These are phyloP conservation scores for Colletotrichum aenigma DNA, from an alignment of 2,329 filamentous ascomycete species.

Conservation along the genomic window DNA sequence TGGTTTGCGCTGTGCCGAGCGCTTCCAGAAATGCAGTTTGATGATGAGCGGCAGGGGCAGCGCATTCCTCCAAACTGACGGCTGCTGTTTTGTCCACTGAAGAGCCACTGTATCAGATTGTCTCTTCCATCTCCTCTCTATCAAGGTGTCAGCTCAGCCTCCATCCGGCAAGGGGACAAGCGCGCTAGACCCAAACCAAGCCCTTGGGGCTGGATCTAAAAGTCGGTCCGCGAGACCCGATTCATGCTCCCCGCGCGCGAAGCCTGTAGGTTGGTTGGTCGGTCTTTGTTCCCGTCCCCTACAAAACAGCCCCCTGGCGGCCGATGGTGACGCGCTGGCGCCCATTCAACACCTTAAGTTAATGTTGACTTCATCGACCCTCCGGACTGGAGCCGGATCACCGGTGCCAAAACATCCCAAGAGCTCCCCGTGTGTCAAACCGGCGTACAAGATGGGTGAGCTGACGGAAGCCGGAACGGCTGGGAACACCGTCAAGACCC, in stretches of 20 bases:
- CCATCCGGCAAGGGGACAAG: background rate
- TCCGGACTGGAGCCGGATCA: background rate
- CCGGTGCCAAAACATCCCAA: background rate
- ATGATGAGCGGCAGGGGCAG: conserved; percentile 3
- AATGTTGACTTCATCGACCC: background rate
- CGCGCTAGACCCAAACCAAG: background rate
- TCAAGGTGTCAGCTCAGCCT: background rate
- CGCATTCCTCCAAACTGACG: background rate
- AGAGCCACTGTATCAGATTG: background rate
- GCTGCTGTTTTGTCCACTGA: background rate
- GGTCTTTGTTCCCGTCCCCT: background rate
- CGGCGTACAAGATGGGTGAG: background rate
- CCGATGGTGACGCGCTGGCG: background rate
- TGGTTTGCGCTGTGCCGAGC: background rate
- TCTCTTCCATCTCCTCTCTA: background rate
- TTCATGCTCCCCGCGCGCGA: background rate
- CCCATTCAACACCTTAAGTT: background rate
- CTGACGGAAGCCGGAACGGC: background rate
- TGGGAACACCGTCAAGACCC: background rate
- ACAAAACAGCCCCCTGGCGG: background rate
- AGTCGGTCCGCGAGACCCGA: background rate
- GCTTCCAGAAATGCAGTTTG: background rate
- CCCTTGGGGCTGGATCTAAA: background rate
- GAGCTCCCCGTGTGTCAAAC: background rate
- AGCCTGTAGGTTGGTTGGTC: background rate